Base-by-base conservation (phyloP, 148 eudicot genomes). In the Rhododendron henanense region DNA sequence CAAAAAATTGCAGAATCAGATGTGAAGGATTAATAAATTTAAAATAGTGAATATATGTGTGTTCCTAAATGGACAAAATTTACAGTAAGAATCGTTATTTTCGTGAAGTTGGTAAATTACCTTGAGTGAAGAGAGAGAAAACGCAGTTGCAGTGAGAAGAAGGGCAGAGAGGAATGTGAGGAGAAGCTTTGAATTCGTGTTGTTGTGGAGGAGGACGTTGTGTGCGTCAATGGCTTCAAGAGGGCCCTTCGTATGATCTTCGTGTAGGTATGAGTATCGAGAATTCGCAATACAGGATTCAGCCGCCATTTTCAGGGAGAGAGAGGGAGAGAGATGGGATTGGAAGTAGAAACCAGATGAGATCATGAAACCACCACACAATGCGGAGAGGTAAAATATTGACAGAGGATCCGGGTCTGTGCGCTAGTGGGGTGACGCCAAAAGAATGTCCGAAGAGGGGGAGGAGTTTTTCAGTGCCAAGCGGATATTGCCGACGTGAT, bases 141-240 rank as follows among this genome's bases (percentile, higher is more conserved):
- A 11, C 63, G 65, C 86, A 86, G 83, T 35, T 48, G 73, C 11
- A 23, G 79, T 11, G 63, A 87, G 79, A 78, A 86, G 77, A 57
- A 87, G 67, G 83, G 73, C 75, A 23, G 31, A 83, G 45, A 87
- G 51, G 59, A 44, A 78, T 45, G 47, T 0, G 41, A 90, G 16
- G 16, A 55, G 13, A 37, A 5, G 59, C 90, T 71, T 47, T 21
- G 53, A 48, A 88, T 51, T 61, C 55, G 81, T 89, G 23, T 44
- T 59, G n/a, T 19, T 59, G 65, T 85, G 78, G 80, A 53, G 85
- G 47, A 88, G 82, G 61, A 95, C 78, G 83, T 90, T 93, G 88
- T 95, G 95, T 67, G 89, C 86, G 85, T 95, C 98, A 67, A 95
- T 84, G 69, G 87, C 87, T 83, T 89, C 88, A 75, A 90, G 81